Conservation (phyloP, 2,329 filamentous ascomycete genomes). For the Alternaria angustiovoidea region DNA sequence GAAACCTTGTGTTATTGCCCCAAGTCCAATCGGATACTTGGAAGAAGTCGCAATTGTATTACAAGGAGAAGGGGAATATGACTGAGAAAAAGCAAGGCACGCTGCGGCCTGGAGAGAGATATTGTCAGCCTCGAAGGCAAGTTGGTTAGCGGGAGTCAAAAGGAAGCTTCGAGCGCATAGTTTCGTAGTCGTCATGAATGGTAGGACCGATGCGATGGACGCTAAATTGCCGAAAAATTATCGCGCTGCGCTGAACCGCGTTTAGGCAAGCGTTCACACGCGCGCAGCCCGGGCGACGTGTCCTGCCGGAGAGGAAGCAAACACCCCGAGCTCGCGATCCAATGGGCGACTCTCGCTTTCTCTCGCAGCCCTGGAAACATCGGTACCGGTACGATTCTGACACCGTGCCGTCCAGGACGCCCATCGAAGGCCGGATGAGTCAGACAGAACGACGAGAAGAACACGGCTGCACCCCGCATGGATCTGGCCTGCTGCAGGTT, state of each 20-base stretch:
- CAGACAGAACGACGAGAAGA: constrained; percentile 38
- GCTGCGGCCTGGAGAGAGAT: constrained; percentile 39
- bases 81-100: constrained; percentile 26
- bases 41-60: constrained; percentile 17
- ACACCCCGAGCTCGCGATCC: constrained; percentile 19
- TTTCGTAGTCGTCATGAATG: constrained; percentile 37
- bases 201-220: constrained; percentile 16
- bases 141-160: constrained; percentile 37
- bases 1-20: constrained; percentile 21
- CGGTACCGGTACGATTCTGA: constrained; percentile 30
- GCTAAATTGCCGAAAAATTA: constrained; percentile 30
- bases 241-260: constrained; percentile 19
- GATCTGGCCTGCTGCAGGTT: constrained; percentile 27
- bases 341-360: constrained; percentile 18
- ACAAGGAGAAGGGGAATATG: constrained; percentile 13
- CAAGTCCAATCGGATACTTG: constrained; percentile 17
- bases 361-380: constrained; percentile 5
- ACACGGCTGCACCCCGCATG: constrained; percentile 38
- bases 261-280: constrained; percentile 4
- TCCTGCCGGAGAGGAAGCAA: constrained; percentile 26
- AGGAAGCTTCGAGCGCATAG: constrained; percentile 37
- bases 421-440: constrained; percentile 24
- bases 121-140: constrained; percentile 34
- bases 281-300: constrained; percentile 18
- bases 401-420: constrained; percentile 27